phyloP scores from a whole-genome alignment of 352 stramenopile genomes.

The Pythium sp. region DNA sequence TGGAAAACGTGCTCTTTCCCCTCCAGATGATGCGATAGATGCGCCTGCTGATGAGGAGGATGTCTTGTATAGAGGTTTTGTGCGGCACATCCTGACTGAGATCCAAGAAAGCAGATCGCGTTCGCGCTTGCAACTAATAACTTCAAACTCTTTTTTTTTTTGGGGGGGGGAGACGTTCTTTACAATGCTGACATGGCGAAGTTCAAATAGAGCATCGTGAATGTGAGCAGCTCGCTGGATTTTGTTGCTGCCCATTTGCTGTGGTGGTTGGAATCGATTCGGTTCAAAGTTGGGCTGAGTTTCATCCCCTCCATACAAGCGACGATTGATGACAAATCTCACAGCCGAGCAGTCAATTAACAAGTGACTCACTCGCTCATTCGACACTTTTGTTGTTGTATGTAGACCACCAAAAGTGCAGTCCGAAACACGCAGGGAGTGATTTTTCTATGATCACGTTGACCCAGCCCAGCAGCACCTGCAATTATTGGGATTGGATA shows the following conservation, averaged over 20 bases:
- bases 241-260: not conserved
- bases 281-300: not conserved
- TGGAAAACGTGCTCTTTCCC: not conserved
- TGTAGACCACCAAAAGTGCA: not conserved
- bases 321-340: not conserved
- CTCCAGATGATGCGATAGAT: conserved; percentile 1
- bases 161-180: too few relatives aligned
- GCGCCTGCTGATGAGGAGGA: not conserved
- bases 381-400: not conserved
- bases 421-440: not conserved
- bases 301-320: not conserved
- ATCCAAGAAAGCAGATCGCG: not conserved
- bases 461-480: too few relatives aligned
- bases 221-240: not conserved
- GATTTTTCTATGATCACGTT: not conserved
- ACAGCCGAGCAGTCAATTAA: not conserved
- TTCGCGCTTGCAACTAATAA: not conserved
- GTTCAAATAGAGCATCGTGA: not conserved
- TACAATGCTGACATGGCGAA: not conserved
- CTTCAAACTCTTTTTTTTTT: not conserved
- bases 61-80: not conserved
- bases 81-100: not conserved
- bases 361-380: not conserved
- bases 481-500: too few relatives aligned
- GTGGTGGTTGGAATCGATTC: not conserved